Base-by-base conservation (phyloP, 1,139 yeast genomes). In the Zygosaccharomyces pseudobailii region DNA sequence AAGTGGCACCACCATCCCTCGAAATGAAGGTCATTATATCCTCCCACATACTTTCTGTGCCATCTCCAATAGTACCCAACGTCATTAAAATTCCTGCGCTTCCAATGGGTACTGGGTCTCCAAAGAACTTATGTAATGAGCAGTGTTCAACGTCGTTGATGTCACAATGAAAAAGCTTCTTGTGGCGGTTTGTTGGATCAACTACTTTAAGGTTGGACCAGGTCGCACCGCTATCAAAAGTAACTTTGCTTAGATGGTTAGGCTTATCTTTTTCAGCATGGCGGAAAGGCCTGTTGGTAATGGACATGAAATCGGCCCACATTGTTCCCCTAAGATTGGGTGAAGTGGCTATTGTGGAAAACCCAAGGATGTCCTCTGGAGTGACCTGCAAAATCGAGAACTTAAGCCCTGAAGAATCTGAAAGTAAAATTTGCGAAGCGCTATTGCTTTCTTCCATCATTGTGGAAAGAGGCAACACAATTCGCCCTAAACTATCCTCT, bases 21-120 rank as follows among this genome's bases (percentile, higher is more conserved):
- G 95, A 86, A 4, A 86, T 61, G 63, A 74, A 87, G 1, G 89
- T 81, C 22, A 43, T 45, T 8, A 46, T 41, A 3, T 70, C 60
- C 0, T 58, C 47, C 9, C 61, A 39, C 22, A 69, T 66, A 3
- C 56, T 40, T 1, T 51, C 54, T 5, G 71, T 54, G 4, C 58
- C 55, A 34, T 69, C 63, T 8, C 85, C 83, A 7, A 76, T 73
- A 44, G 66, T 67, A 37, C 90, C 92, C 25, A 76, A 63, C 1
- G 79, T 87, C 55, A 86, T 57, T 20, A 87, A 52, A 23, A 88
- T 78, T 22, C 90, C 94, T 0, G 95, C 89, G 0, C 88, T 79
- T 5, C 86, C 82, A 4, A 82, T 81, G 1, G 82, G 73, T n/a
- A 75, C 46, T 36, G 51, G 52, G 31, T 52, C 50, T 52, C 47